A percentile compares a stretch with the other conserved stretches of the same genome.
phyloP scores from a whole-genome alignment of 2,329 filamentous ascomycete species.

The Didymella pinodella region DNA sequence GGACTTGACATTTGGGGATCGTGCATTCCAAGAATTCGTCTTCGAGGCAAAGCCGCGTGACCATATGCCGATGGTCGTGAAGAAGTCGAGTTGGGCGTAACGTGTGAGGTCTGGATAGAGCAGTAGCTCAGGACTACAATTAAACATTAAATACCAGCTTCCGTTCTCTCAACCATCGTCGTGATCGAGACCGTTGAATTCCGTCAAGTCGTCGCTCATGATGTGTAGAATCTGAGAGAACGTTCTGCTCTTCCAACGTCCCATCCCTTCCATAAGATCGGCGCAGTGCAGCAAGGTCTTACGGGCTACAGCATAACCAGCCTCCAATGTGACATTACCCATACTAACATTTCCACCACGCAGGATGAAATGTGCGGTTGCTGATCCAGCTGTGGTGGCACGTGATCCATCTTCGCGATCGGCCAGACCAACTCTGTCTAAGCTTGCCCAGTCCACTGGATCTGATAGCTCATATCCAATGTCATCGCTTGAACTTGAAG shows the following conservation, averaged over 20 bases:
- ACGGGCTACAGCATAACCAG: constrained; percentile 61
- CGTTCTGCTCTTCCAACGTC: constrained; percentile 60
- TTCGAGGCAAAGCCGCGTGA: constrained; percentile 45
- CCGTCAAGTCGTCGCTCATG: constrained; percentile 61
- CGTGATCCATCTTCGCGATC: constrained; percentile 35
- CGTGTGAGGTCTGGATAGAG: too few relatives aligned
- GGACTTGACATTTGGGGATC: constrained; percentile 42
- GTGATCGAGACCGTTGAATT: constrained; percentile 27
- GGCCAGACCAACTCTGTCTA: constrained; percentile 58
- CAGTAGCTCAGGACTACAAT: background rate
- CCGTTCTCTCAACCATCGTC: constrained; percentile 8
- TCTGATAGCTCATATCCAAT: constrained; percentile 58
- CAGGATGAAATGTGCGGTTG: constrained; percentile 56
- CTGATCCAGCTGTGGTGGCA: constrained; percentile 43
- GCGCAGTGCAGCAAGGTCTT: constrained; percentile 62
- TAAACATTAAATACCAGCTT: background rate
- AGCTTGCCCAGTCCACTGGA: constrained; percentile 59
- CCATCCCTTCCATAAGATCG: constrained; percentile 61
- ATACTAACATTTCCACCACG: constrained; percentile 59
- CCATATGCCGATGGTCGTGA: constrained; percentile 45
- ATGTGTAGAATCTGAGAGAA: constrained; percentile 62
- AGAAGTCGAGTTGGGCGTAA: constrained; percentile 25
- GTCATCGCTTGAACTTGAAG: constrained; percentile 35
- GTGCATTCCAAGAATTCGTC: constrained; percentile 42
- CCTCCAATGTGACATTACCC: constrained; percentile 57